Percentiles rank a stretch among this genome's conserved stretches.
phyloP scores from a whole-genome alignment of 768 basidiomycete genomes.

The Leccinum longicurvipes region DNA sequence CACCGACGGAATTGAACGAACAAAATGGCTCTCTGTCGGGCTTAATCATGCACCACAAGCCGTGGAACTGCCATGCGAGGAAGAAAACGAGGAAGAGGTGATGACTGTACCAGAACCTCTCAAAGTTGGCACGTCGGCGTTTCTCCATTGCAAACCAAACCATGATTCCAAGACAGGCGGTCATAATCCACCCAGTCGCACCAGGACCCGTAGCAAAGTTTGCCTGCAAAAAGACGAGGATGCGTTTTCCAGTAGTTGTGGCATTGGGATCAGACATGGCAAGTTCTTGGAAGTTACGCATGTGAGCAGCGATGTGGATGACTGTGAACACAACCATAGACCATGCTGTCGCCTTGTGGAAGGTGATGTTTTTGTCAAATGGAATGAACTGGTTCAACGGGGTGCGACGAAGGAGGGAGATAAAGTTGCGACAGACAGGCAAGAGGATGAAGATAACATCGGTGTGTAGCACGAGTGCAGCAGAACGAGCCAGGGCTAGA shows the following conservation, averaged over 20 bases:
- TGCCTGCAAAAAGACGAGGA: constrained; percentile 68
- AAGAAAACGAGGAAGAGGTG: constrained; percentile 93
- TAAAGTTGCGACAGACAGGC: constrained; percentile 93
- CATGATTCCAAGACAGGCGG: constrained; percentile 66
- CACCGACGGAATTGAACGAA: constrained; percentile 79
- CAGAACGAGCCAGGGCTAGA: constrained; percentile 78
- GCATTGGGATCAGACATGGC: constrained; percentile 55
- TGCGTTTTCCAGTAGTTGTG: constrained; percentile 47
- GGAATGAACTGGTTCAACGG: constrained; percentile 84
- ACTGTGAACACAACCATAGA: constrained; percentile 75
- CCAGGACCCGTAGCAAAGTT: constrained; percentile 86
- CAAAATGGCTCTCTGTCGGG: constrained; percentile 89
- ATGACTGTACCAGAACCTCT: constrained; percentile 86
- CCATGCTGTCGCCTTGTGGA: constrained; percentile 91
- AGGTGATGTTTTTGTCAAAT: constrained; percentile 89
- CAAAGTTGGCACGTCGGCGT: constrained; percentile 71
- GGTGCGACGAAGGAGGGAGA: constrained; percentile 83
- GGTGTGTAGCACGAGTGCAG: constrained; percentile 87
- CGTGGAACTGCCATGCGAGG: constrained; percentile 91
- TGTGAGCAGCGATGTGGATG: constrained; percentile 81
- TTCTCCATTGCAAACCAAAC: constrained; percentile 86
- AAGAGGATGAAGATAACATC: constrained; percentile 93
- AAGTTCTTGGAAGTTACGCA: constrained; percentile 77
- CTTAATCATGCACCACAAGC: constrained; percentile 96
- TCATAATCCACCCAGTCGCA: constrained; percentile 89